phyloP scores from a whole-genome alignment of 2,329 filamentous ascomycete genomes.

The Pseudocercospora fuligena region DNA sequence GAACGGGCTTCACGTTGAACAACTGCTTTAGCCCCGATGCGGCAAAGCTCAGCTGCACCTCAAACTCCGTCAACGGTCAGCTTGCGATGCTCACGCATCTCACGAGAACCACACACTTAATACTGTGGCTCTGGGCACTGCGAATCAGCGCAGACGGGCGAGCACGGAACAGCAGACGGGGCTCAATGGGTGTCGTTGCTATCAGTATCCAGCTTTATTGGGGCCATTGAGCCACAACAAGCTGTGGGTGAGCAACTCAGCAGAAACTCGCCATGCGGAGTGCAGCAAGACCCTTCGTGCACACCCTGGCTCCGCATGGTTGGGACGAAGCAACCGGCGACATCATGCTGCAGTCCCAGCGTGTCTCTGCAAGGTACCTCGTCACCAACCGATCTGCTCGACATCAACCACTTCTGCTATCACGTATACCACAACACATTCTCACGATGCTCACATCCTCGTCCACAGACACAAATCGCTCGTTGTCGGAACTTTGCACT shows the following conservation, averaged over 20 bases:
- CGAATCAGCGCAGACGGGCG: constrained; percentile 11
- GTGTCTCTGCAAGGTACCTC: constrained; percentile 17
- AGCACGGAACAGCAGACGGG: constrained; percentile 11
- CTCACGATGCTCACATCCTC: neutral
- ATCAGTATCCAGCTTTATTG: constrained; percentile 12
- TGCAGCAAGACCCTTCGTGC: constrained; percentile 24
- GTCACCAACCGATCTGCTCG: constrained; percentile 19
- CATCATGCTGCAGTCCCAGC: constrained; percentile 22
- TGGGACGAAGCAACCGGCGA: constrained; percentile 20
- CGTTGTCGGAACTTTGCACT: neutral
- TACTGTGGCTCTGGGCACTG: constrained; percentile 9
- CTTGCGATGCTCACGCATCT: neutral
- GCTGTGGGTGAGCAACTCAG: constrained; percentile 30
- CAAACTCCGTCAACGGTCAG: constrained; percentile 22
- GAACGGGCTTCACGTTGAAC: constrained; percentile 31
- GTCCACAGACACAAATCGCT: constrained; percentile 4
- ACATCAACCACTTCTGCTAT: constrained; percentile 1
- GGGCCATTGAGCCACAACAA: constrained; percentile 16
- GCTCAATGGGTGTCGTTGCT: constrained; percentile 4
- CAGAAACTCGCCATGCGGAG: constrained; percentile 22
- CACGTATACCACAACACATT: neutral
- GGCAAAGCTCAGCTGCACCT: constrained; percentile 18
- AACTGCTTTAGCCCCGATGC: constrained; percentile 21
- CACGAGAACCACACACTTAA: constrained; percentile 3
- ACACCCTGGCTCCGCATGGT: constrained; percentile 19